Base-by-base conservation (phyloP, 176 grass and related monocot species). In the Urochloa ruziziensis region DNA sequence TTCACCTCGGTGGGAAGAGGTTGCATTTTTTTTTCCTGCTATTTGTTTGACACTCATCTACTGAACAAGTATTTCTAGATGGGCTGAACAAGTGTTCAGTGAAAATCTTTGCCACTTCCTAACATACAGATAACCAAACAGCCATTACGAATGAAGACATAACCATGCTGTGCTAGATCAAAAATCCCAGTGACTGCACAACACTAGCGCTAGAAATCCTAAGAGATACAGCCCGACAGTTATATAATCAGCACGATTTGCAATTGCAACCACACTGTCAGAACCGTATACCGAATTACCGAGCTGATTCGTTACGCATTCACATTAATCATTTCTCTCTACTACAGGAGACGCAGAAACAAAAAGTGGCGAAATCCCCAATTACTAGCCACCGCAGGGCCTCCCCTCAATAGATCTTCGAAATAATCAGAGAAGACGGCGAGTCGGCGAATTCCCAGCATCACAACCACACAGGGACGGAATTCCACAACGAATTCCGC, bases 371-470 rank as follows among this genome's bases (percentile, higher is more conserved):
- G 1, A 12, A 10, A 5, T n/a, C 8, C 27, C 44, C 56, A 73
- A 65, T 28, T 48, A 30, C 87, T 37, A 35, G 16, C 56, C 7
- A 53, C 17, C 2, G 13, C 32, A 30, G 54, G 19, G 21, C 37
- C 32, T 49, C 70, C 14, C 80, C 86, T 70, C 76, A 2, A 66
- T 51, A 86, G 84, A 90, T 86, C 84, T 86, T 79, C 74, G 9
- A 6, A 58, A 67, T 19, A 65, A 17, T 6, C 59, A 18, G 12
- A 42, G 49, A 53, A 37, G 60, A 29, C 54, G 1, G 37, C 37
- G n/a, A n/a, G n/a, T n/a, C n/a, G 39, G 32, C 29, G 13, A 59
- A 58, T 73, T 73, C 29, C 32, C 5, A 12, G 67, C 74, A 56
- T 24, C 48, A 2, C 9, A 25, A 10, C 9, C 32, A 69, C 70